Base-by-base conservation (phyloP, 441 rosid genomes). In the Metrosideros polymorpha region DNA sequence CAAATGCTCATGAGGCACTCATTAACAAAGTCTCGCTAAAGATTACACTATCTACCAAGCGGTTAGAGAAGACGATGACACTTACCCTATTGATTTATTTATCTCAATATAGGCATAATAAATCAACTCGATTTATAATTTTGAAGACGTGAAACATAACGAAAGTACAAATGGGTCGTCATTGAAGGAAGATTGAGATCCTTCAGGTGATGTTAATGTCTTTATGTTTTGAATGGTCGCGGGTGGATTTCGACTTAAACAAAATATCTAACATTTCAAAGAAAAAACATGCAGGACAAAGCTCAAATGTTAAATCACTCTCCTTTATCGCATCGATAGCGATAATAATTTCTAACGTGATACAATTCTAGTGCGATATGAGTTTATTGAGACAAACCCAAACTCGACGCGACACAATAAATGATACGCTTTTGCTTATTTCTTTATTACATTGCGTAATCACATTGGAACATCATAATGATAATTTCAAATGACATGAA, bases 341-440 rank as follows among this genome's bases (percentile, higher is more conserved):
- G 12, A 8, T 6, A 30, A 3, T 12, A 61, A 6, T 17, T 61
- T 17, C 42, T 30, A 30, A 61, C 6, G 3, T 17, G 75, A 30
- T 17, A 30, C 2, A 15, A 5, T 17, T 7, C 9, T 6, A 15
- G 12, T 30, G 75, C 24, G 9, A 7, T 9, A n/a, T 9, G 12
- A 59, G 29, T 32, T 14, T 30, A 9, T 18, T 2, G 1, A 32
- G 43, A 17, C 18, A 43, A 17, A 4, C 13, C 12, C 25, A 32
- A 9, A 18, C 13, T 32, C 27, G 2, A 66, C 7, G 7, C 0
- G 13, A 66, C 45, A 19, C 12, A 9, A 32, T 8, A 18, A 66
- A 4, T 9, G 27, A 0, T 9, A 2, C 14, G 1, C 2, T 32
- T 66, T 66, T 4, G 7, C 12, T 0, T 19, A 1, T 2, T 32